Percentiles rank a stretch among this genome's conserved stretches.
Evolutionary conservation across 208 protist genomes (phyloP).

Genomic region (Endotrypanum monterogeii): DNA sequence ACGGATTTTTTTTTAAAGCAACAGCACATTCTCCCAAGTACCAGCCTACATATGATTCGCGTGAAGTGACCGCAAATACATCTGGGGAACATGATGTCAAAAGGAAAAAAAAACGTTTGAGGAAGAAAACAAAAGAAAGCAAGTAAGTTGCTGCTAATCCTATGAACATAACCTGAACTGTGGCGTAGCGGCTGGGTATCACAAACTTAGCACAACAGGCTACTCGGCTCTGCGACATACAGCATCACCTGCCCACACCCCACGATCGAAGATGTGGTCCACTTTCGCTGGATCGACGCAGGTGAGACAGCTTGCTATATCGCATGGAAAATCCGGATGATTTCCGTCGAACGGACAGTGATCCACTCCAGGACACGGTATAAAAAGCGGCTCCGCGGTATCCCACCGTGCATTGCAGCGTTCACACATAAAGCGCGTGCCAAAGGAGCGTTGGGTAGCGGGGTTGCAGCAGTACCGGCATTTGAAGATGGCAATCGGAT

Average conservation of each 20-base stretch:
- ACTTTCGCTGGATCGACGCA: conserved; percentile 20
- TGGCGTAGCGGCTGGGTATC: neutral
- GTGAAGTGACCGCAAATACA: no score
- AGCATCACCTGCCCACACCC: neutral
- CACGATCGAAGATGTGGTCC: conserved; percentile 22
- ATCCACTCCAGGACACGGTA: conserved; percentile 56
- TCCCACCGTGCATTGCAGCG: conserved; percentile 70
- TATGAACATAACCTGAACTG: neutral
- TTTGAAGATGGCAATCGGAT: conserved; percentile 60
- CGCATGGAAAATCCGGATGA: conserved; percentile 31
- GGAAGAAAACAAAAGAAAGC: neutral
- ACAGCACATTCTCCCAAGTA: no score
- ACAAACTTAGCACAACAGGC: neutral
- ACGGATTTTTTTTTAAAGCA: no score
- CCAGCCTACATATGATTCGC: no score
- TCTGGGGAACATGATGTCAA: neutral
- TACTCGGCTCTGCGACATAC: neutral
- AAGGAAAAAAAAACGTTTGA: neutral
- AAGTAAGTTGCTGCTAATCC: neutral
- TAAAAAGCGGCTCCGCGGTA: conserved; percentile 47
- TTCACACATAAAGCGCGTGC: conserved; percentile 82
- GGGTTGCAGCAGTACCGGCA: conserved; percentile 91
- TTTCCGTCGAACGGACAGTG: conserved; percentile 58
- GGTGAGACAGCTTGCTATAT: conserved; percentile 60
- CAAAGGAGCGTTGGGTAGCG: conserved; percentile 83